phyloP scores from a whole-genome alignment of 2,329 filamentous ascomycete species.

The Tolypocladium cylindrosporum region DNA sequence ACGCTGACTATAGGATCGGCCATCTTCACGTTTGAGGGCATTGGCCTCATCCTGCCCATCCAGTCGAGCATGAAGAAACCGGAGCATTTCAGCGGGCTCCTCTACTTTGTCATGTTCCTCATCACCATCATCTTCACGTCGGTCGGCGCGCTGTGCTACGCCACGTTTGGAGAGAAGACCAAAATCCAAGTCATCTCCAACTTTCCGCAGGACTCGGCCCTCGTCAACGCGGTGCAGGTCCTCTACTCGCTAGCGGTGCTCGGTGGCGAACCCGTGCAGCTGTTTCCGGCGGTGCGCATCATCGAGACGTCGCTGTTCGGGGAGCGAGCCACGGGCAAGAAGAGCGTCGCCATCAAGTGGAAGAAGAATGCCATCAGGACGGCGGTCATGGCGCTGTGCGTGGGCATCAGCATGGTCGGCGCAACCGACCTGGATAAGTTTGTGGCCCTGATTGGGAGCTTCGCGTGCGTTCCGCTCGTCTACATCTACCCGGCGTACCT shows the following conservation, averaged over 20 bases:
- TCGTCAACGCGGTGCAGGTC: constrained; percentile 70
- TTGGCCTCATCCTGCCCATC: constrained; percentile 67
- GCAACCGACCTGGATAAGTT: constrained; percentile 65
- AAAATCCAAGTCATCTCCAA: constrained; percentile 69
- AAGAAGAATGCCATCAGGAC: constrained; percentile 62
- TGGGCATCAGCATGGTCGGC: constrained; percentile 50
- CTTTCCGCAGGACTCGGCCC: constrained; percentile 57
- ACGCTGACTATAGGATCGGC: constrained; percentile 63
- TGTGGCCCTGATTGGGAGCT: constrained; percentile 62
- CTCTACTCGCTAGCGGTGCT: constrained; percentile 65
- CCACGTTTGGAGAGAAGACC: constrained; percentile 59
- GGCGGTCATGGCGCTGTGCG: constrained; percentile 45
- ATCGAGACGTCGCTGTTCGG: constrained; percentile 59
- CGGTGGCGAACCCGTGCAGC: constrained; percentile 64
- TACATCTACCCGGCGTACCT: constrained; percentile 68
- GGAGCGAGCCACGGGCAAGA: constrained; percentile 55
- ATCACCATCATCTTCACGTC: constrained; percentile 66
- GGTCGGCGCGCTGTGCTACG: constrained; percentile 64
- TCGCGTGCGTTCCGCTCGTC: constrained; percentile 65
- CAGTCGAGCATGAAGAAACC: constrained; percentile 66
- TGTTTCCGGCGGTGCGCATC: constrained; percentile 65
- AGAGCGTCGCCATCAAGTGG: constrained; percentile 57
- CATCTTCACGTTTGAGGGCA: constrained; percentile 73
- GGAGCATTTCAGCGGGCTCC: constrained; percentile 54
- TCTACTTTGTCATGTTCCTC: constrained; percentile 61